phyloP scores from a whole-genome alignment of 139 green algal species.

The Coelastrella sp. region DNA sequence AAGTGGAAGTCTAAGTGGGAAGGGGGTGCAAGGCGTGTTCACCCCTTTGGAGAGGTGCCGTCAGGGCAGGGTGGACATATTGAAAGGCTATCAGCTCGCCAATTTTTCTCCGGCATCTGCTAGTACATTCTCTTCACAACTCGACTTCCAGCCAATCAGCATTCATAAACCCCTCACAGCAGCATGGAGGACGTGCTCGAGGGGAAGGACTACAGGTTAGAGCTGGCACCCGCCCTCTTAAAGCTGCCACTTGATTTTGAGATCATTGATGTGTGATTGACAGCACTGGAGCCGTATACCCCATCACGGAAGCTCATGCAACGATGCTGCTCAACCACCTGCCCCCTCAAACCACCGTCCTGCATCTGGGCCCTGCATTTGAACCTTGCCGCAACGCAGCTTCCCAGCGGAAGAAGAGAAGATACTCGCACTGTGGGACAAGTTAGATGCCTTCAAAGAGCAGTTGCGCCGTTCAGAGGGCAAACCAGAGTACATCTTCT shows the following conservation, averaged over 20 bases:
- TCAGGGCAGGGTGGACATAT: not conserved
- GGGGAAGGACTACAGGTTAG: constrained; percentile 79
- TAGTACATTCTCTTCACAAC: too few species aligned
- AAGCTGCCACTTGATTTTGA: not conserved
- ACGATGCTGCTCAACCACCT: not conserved
- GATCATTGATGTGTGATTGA: too few species aligned
- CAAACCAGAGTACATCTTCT: constrained; percentile 97
- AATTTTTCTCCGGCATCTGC: too few species aligned
- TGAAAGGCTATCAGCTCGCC: too few species aligned
- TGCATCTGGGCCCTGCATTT: not conserved
- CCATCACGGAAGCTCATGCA: not conserved
- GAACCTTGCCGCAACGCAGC: not conserved
- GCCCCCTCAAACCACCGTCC: not conserved
- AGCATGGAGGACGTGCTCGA: constrained; percentile 71
- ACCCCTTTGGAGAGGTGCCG: not conserved
- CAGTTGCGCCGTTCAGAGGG: constrained; percentile 91
- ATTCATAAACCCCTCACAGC: not conserved
- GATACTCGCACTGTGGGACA: constrained; percentile 88
- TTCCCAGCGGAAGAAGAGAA: constrained; percentile 93
- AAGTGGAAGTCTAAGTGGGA: not conserved
- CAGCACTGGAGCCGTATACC: not conserved
- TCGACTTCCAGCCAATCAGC: not conserved
- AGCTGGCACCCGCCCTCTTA: not conserved
- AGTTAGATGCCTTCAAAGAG: constrained; percentile 87
- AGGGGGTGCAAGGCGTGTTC: not conserved